Conservation (phyloP, 257 asterid genomes). For the Mitragyna speciosa region DNA sequence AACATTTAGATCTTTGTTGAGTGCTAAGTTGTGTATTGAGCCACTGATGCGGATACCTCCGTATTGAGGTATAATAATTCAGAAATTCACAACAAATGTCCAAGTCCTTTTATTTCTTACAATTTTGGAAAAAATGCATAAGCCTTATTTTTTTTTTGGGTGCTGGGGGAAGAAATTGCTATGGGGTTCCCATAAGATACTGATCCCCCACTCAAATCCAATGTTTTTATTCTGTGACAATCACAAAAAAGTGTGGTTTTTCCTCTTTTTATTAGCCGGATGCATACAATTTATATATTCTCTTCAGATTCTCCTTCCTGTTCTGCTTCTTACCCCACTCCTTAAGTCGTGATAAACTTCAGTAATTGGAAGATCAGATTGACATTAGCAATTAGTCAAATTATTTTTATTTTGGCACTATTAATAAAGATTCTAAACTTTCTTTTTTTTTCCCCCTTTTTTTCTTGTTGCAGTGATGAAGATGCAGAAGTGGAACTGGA, state of each 20-base stretch:
- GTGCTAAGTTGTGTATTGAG: background rate
- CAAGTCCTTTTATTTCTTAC: background rate
- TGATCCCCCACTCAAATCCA: background rate
- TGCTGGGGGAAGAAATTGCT: background rate
- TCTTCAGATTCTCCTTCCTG: too few species aligned
- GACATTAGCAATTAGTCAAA: too few species aligned
- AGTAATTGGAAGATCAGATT: too few species aligned
- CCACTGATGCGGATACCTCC: background rate
- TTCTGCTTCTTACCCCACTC: too few species aligned
- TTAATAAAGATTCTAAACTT: too few species aligned
- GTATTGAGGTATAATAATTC: background rate
- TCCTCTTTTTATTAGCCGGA: too few species aligned
- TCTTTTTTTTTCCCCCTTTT: too few species aligned
- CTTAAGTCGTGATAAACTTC: too few species aligned
- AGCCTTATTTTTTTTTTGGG: too few species aligned
- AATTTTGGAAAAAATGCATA: background rate
- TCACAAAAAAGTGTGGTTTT: background rate
- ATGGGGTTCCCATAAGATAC: background rate
- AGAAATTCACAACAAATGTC: too few species aligned
- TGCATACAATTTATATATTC: too few species aligned
- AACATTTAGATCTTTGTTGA: background rate
- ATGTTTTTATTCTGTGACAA: background rate
- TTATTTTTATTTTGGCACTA: too few species aligned
- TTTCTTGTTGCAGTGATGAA: constrained; percentile 16
- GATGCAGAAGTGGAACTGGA: constrained; percentile 79